phyloP scores from a whole-genome alignment of 306 rosid species.

The Abrus pulchellus region DNA sequence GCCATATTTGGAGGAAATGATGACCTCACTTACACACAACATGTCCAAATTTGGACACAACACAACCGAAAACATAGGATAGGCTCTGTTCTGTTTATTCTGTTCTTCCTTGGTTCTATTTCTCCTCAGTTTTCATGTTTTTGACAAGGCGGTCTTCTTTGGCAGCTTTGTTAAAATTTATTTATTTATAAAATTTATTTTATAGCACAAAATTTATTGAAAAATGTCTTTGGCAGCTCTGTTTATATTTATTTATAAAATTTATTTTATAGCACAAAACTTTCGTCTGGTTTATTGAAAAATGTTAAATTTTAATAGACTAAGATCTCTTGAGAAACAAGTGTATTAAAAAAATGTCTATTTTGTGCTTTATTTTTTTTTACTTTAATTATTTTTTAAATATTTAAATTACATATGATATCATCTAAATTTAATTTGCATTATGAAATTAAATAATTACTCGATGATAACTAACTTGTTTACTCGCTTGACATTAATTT shows the following conservation, averaged over 20 bases:
- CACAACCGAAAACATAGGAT: slow-evolving; percentile 56
- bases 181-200: not conserved
- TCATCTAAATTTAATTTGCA: slow-evolving; percentile 4
- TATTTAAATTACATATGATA: not conserved
- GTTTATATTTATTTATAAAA: not conserved
- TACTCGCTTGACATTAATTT: not conserved
- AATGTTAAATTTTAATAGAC: not conserved
- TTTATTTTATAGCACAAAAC: not conserved
- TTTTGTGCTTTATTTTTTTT: not conserved
- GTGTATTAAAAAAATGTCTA: no score
- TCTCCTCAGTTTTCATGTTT: not conserved
- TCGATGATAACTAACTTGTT: not conserved
- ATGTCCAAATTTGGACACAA: slow-evolving; percentile 55
- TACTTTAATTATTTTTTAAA: no score
- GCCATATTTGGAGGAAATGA: slow-evolving; percentile 53
- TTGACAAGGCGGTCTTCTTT: not conserved
- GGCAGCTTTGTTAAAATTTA: not conserved
- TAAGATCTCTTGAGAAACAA: not conserved
- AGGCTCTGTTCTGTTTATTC: not conserved
- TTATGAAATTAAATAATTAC: not conserved
- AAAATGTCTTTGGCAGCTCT: not conserved
- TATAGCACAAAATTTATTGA: not conserved
- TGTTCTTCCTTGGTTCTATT: not conserved
- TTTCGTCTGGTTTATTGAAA: not conserved
- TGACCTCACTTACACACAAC: slow-evolving; percentile 50